phyloP scores from a whole-genome alignment of 2,329 filamentous ascomycete species.

The Lecanicillium sp. region DNA sequence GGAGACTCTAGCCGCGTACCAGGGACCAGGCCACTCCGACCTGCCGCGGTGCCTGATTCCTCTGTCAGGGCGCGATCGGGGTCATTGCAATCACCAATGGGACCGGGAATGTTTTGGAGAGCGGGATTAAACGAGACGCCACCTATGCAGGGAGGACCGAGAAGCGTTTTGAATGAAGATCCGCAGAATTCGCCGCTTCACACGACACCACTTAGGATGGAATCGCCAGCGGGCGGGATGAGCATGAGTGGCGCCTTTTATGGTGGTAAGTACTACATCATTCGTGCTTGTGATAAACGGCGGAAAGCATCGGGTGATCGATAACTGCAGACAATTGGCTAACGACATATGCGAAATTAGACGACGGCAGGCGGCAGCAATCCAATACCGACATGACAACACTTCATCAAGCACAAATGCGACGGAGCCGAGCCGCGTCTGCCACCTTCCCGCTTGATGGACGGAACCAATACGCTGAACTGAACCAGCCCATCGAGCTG shows the following conservation, averaged over 20 bases:
- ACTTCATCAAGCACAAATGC: constrained; percentile 1
- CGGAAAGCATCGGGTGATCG: no score
- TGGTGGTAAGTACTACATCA: constrained; percentile 6
- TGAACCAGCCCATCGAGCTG: constrained; percentile 1
- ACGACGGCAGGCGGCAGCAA: constrained; percentile 1
- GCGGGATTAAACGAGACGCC: no score
- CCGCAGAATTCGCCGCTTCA: no score
- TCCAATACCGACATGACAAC: constrained; percentile 3
- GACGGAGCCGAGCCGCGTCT: constrained; percentile 3
- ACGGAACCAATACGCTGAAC: background rate
- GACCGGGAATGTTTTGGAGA: constrained; percentile 44
- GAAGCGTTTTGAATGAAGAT: no score
- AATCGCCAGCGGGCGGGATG: background rate
- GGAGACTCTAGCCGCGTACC: constrained; percentile 21
- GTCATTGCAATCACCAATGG: constrained; percentile 49
- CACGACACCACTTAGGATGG: no score
- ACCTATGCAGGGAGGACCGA: no score
- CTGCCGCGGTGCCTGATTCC: constrained; percentile 50
- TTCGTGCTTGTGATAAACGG: background rate
- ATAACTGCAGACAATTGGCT: no score
- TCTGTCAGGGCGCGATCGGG: constrained; percentile 50
- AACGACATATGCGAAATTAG: background rate
- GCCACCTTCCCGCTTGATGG: constrained; percentile 4
- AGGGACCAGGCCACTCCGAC: constrained; percentile 44
- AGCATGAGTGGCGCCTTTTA: constrained; percentile 7